Evolutionary conservation across 768 basidiomycete genomes (phyloP), one percentile per base, ranked within the genome.

Genomic region (Phaffia australis): DNA sequence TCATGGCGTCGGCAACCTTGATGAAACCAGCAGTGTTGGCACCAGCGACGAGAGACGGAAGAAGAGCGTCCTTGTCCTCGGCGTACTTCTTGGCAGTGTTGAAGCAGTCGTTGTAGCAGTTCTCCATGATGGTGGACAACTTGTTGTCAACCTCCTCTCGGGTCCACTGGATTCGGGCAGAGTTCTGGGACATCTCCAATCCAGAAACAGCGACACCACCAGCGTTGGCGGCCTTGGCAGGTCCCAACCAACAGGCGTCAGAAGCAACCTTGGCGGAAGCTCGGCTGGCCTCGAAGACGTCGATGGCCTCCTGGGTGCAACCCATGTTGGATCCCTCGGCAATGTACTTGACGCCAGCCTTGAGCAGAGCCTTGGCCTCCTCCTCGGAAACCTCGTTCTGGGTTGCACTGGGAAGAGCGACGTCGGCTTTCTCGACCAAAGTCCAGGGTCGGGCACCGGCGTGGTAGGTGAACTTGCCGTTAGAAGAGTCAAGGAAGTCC

Each of bases 261-360:
- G 77, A 76, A 35, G 70, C 55, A 71, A 58, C 81, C 80, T 64
- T 64, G 65, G 75, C 74, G 32, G 79, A 72, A 71, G 79, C 80
- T 64, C 87, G 82, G 42, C 82, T 80, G 6, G 76, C 75, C 78
- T 88, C 87, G 75, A 87, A 87, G 68, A 86, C 79, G 63, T 84
- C 81, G 73, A 88, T 83, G 60, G 86, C 87, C 72, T 85, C 85
- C 71, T 81, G 78, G 4, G 85, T 86, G 77, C 82, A 86, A 56
- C 85, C 85, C 85, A 87, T 87, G 79, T 86, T 87, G 70, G 83
- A 85, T 35, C 86, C 86, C 75, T 88, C 86, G 61, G 86, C 86
- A 57, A 88, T 81, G 76, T 87, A 83, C 72, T 82, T 77, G 69
- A 81, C 81, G 68, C 87, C 86, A 57, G 85, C 85, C 73, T 81